A percentile compares a stretch with the other conserved stretches of the same genome.
phyloP scores from a whole-genome alignment of 1,284 basidiomycete genomes.

The Marasmius sp. region DNA sequence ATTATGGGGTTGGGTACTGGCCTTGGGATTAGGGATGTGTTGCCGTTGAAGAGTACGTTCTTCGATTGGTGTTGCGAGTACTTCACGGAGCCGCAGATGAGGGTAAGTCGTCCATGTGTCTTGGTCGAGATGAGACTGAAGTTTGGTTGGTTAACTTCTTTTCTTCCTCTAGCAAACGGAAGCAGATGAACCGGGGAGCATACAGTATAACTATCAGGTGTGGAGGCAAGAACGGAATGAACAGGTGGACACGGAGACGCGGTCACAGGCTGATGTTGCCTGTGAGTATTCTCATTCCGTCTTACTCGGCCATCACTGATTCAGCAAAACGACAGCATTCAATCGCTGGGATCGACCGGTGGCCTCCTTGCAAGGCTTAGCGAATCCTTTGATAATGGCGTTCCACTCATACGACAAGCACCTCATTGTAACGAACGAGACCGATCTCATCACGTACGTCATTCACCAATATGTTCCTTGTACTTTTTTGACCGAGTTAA shows the following conservation, averaged over 20 bases:
- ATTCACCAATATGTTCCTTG: slow-evolving; percentile 8
- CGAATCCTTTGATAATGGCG: slow-evolving; percentile 75
- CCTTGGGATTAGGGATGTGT: slow-evolving; percentile 63
- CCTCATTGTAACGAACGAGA: slow-evolving; percentile 83
- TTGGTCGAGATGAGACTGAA: neutral
- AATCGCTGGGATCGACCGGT: slow-evolving; percentile 83
- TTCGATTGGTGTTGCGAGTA: slow-evolving; percentile 98
- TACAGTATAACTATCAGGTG: slow-evolving; percentile 93
- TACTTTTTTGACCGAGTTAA: neutral
- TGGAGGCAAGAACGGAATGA: slow-evolving; percentile 96
- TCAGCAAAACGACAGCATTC: slow-evolving; percentile 31
- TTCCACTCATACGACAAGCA: slow-evolving; percentile 95
- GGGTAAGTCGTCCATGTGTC: slow-evolving; percentile 51
- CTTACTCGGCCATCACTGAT: neutral
- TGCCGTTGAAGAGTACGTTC: slow-evolving; percentile 90
- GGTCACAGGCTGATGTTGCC: slow-evolving; percentile 68
- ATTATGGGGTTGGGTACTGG: slow-evolving; percentile 77
- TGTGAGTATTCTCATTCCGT: slow-evolving; percentile 45
- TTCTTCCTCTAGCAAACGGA: slow-evolving; percentile 73
- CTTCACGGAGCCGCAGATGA: slow-evolving; percentile 98
- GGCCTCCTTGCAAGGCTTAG: slow-evolving; percentile 69
- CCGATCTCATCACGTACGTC: slow-evolving; percentile 83
- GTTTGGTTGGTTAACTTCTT: neutral
- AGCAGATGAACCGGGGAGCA: slow-evolving; percentile 91
- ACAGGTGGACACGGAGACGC: slow-evolving; percentile 71